Evolutionary conservation across 2,329 filamentous ascomycete species (phyloP).

Genomic region (Rutstroemia sp.): DNA sequence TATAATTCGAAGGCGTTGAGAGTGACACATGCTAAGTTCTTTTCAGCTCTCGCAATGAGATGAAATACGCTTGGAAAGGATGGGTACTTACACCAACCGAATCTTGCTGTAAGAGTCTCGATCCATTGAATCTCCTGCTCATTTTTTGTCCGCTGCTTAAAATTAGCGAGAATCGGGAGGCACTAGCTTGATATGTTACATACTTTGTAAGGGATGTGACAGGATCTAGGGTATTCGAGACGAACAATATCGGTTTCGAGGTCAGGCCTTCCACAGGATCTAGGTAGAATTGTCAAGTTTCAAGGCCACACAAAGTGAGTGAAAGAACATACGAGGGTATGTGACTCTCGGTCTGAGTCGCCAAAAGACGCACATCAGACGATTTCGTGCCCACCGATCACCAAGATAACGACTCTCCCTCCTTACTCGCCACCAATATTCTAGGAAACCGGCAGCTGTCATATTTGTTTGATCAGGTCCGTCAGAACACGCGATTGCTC

Average conservation of each 20-base stretch:
- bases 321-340: background rate
- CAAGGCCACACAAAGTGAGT: background rate
- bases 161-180: background rate
- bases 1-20: background rate
- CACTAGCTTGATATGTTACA: background rate
- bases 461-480: background rate
- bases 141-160: constrained; percentile 19
- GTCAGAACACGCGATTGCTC: background rate
- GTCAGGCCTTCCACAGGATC: constrained; percentile 13
- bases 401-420: background rate
- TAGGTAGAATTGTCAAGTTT: background rate
- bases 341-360: background rate
- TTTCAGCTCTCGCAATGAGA: background rate
- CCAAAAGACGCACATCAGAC: background rate
- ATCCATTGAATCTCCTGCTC: constrained; percentile 21
- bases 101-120: constrained; percentile 22
- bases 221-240: constrained; percentile 33
- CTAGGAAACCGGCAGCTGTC: background rate
- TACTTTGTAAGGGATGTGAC: constrained; percentile 28
- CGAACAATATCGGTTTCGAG: constrained; percentile 33
- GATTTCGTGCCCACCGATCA: background rate
- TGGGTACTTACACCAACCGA: background rate
- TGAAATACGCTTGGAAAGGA: background rate
- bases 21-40: background rate
- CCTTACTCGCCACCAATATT: background rate